These are phyloP conservation scores for Phylloporus scabripes DNA, from an alignment of 768 basidiomycete genomes.

Conservation along the genomic window DNA sequence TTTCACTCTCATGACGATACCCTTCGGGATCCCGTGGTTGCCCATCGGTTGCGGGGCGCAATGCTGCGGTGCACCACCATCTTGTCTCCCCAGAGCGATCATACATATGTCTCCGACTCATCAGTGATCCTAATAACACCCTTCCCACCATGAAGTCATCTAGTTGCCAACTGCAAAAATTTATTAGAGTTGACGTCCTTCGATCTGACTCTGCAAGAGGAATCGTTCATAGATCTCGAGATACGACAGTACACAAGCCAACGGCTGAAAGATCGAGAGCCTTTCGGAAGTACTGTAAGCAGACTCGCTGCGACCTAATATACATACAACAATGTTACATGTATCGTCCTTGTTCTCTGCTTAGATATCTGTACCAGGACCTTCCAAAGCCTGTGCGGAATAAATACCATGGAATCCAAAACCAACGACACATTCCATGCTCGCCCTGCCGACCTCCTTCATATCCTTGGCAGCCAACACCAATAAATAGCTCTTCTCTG, in stretches of 20 bases:
- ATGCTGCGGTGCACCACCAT: background rate
- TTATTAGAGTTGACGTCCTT: too few relatives aligned
- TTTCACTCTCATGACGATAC: slow-evolving; percentile 21
- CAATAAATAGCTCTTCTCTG: slow-evolving; percentile 31
- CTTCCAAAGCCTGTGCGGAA: slow-evolving; percentile 2
- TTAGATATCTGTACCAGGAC: slow-evolving; percentile 20
- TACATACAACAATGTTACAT: background rate
- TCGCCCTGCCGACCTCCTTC: slow-evolving; percentile 35
- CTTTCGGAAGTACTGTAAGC: too few relatives aligned
- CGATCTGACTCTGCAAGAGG: too few relatives aligned
- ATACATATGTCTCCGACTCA: background rate
- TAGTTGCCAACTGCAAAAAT: too few relatives aligned
- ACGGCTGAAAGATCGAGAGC: background rate
- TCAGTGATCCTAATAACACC: background rate
- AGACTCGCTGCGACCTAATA: background rate
- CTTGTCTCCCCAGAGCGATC: background rate
- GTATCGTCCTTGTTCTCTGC: background rate
- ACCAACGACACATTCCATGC: slow-evolving; percentile 28
- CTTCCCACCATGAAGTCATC: too few relatives aligned
- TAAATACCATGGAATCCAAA: slow-evolving; percentile 36
- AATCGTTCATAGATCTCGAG: too few relatives aligned
- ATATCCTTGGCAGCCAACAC: slow-evolving; percentile 34
- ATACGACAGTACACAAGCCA: too few relatives aligned
- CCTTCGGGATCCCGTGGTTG: slow-evolving; percentile 15
- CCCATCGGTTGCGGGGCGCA: slow-evolving; percentile 5